Base-by-base conservation (phyloP, 2,329 filamentous ascomycete genomes). In the Epichloe sp. region DNA sequence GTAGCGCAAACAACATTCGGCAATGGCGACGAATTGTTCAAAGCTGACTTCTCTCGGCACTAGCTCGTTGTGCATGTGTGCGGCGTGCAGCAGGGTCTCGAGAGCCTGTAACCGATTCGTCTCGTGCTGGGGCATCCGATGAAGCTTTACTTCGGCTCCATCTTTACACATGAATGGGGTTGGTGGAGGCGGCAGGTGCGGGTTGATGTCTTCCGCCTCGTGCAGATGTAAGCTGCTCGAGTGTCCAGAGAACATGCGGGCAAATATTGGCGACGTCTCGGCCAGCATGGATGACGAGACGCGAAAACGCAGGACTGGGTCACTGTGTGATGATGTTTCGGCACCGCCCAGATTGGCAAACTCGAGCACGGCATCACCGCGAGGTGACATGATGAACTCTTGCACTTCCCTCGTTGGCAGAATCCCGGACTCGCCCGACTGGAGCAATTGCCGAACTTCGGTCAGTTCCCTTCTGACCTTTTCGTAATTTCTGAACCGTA, bases 81-180 rank as follows among this genome's bases (percentile, higher is more conserved):
- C 75, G 2, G 75, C 76, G 51, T 77, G 69, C 2, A 79, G 62
- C 1, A 79, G 55, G 1, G 72, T 71, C 53, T 72, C 70, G 11
- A 78, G 58, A 0, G 70, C 65, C 3, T 63, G 58, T 2, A 70
- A 51, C 2, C 58, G 61, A 49, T 77, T 74, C 5, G 66, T 54
- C 55, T 78, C 75, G 31, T 66, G 58, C 56, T 78, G 75, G 2
- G 75, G 73, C 75, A 79, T 78, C 11, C 71, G 69, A 54, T 75
- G 78, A 1, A 78, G 56, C 54, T 63, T 71, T 2, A 69, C 69
- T 54, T 71, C 68, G 6, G 65, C 64, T 0, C 71, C 71, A 48
- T 77, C 71, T 35, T 65, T 62, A 54, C 66, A 74, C 14, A 63
- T 59, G 48, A 71, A 68, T 23, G 58, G 63, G 0, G 60, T 63